These are phyloP conservation scores for Hexamita inflata DNA, from an alignment of 208 protist genomes.

Conservation along the genomic window DNA sequence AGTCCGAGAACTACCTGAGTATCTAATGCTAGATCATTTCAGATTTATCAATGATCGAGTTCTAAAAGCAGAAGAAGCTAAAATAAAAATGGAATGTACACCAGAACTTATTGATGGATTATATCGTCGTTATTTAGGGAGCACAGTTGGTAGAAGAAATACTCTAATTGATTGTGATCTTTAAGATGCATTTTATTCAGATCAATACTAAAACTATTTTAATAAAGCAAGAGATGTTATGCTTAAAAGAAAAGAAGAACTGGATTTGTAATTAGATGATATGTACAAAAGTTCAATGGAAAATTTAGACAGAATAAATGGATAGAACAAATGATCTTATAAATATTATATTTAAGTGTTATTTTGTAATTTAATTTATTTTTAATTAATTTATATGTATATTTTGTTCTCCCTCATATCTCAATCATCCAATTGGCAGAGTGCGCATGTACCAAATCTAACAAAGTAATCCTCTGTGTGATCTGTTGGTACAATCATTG, in stretches of 20 bases:
- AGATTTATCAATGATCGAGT: background rate
- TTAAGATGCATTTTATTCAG: background rate
- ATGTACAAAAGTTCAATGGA: no score
- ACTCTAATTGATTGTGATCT: background rate
- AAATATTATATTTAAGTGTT: no score
- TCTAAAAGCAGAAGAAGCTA: slow-evolving; percentile 10
- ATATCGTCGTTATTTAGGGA: background rate
- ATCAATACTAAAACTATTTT: no score
- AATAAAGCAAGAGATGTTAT: no score
- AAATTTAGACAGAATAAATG: no score
- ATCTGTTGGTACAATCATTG: slow-evolving; percentile 71
- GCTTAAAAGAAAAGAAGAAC: no score
- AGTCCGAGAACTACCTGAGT: no score
- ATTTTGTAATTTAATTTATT: no score
- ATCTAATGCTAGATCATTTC: no score
- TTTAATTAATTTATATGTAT: no score
- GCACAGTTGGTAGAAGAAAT: background rate
- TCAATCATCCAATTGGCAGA: slow-evolving; percentile 33
- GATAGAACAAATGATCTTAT: no score
- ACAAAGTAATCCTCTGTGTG: slow-evolving; percentile 32
- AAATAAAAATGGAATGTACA: slow-evolving; percentile 5
- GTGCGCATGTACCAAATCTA: slow-evolving; percentile 28
- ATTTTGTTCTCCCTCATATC: background rate
- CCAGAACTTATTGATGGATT: slow-evolving; percentile 17
- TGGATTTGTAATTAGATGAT: no score